Evolutionary conservation across 805 yeast genomes (phyloP).

Genomic region (Maudiozyma serrabonitensis): DNA sequence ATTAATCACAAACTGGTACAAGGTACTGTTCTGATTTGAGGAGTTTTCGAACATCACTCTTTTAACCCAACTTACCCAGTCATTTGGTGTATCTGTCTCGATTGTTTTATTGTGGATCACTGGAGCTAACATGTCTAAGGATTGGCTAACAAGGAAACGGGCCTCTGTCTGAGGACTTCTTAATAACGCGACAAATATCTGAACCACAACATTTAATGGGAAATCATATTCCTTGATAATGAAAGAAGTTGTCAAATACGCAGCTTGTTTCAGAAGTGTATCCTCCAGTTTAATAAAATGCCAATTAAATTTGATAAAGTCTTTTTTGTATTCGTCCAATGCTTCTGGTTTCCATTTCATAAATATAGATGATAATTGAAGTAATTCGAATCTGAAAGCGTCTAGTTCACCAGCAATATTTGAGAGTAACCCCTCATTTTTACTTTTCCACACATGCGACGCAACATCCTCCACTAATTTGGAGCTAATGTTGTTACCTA

Average conservation of each 20-base stretch:
- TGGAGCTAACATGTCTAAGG: slow-evolving; percentile 81
- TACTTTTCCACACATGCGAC: slow-evolving; percentile 61
- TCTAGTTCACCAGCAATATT: slow-evolving; percentile 64
- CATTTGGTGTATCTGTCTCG: slow-evolving; percentile 37
- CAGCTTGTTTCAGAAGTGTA: slow-evolving; percentile 79
- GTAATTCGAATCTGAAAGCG: slow-evolving; percentile 60
- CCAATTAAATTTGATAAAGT: slow-evolving; percentile 91
- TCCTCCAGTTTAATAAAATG: slow-evolving; percentile 84
- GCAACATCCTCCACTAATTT: slow-evolving; percentile 60
- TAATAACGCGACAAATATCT: slow-evolving; percentile 81
- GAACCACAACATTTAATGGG: slow-evolving; percentile 79
- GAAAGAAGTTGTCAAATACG: slow-evolving; percentile 77
- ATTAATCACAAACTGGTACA: slow-evolving; percentile 79
- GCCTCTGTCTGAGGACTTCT: slow-evolving; percentile 82
- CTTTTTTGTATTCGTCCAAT: slow-evolving; percentile 59
- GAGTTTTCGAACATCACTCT: slow-evolving; percentile 84
- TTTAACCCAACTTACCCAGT: slow-evolving; percentile 93
- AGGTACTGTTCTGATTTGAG: slow-evolving; percentile 74
- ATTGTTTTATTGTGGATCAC: slow-evolving; percentile 62
- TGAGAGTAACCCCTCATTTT: slow-evolving; percentile 37
- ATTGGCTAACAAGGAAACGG: slow-evolving; percentile 72
- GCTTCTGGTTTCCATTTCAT: slow-evolving; percentile 56
- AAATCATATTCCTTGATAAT: slow-evolving; percentile 85
- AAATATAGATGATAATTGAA: slow-evolving; percentile 72
- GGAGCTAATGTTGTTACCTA: slow-evolving; percentile 28